These are phyloP conservation scores for Hericium alpestre DNA, from an alignment of 768 basidiomycete species.

Conservation along the genomic window DNA sequence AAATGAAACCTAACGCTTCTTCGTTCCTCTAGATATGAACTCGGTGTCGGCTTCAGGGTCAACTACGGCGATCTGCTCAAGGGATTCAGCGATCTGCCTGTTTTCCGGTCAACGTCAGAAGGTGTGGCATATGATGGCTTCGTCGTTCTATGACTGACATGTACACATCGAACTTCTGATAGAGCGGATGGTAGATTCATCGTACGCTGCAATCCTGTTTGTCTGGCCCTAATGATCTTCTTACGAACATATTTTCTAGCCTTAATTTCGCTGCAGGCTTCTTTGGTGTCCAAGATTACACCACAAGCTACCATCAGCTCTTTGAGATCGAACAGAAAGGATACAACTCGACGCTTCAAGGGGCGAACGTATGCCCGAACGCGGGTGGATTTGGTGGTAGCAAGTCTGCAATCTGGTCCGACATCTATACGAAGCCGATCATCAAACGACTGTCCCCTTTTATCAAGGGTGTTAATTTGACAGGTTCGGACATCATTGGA, in stretches of 20 bases:
- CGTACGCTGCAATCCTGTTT: not conserved
- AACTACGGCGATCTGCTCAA: slow-evolving; percentile 37
- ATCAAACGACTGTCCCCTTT: slow-evolving; percentile 23
- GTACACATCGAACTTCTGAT: slow-evolving; percentile 21
- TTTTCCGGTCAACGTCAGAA: slow-evolving; percentile 37
- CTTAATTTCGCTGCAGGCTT: slow-evolving; percentile 43
- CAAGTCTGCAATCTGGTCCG: slow-evolving; percentile 23
- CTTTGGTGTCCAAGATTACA: slow-evolving; percentile 33
- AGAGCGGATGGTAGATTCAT: slow-evolving; percentile 20
- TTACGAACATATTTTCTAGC: slow-evolving; percentile 2
- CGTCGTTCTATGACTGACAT: not conserved
- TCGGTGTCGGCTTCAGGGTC: slow-evolving; percentile 32
- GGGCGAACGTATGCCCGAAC: slow-evolving; percentile 26
- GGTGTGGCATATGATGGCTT: slow-evolving; percentile 14
- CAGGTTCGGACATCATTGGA: slow-evolving; percentile 17
- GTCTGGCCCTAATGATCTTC: not conserved
- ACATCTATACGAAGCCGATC: slow-evolving; percentile 28
- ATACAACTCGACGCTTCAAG: slow-evolving; percentile 38
- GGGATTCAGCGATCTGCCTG: slow-evolving; percentile 32
- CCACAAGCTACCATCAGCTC: slow-evolving; percentile 32
- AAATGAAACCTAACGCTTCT: not conserved
- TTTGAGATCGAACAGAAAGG: slow-evolving; percentile 34
- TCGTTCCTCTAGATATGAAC: slow-evolving; percentile 14
- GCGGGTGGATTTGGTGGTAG: slow-evolving; percentile 14
- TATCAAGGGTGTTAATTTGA: slow-evolving; percentile 23